Conservation (phyloP, 2,329 filamentous ascomycete genomes). For the Lasiodiplodia sp. region DNA sequence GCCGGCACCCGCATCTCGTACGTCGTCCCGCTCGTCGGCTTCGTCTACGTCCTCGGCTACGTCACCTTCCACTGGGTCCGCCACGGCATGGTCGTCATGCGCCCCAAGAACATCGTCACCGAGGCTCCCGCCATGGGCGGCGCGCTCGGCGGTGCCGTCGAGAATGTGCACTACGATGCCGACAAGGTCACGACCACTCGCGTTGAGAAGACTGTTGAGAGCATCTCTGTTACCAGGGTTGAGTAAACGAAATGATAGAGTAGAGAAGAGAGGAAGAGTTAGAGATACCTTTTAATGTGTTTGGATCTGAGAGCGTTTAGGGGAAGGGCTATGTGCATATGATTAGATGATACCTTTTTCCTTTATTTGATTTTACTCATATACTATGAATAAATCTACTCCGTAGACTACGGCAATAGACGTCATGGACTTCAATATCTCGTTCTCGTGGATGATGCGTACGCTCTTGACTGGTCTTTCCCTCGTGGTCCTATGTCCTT, state of each 20-base stretch:
- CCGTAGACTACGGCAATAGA: slow-evolving; percentile 12
- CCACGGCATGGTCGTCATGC: slow-evolving; percentile 42
- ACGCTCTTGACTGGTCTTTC: not conserved
- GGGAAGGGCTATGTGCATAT: not conserved
- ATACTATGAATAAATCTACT: slow-evolving; percentile 1
- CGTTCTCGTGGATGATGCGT: not conserved
- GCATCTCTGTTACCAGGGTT: not conserved
- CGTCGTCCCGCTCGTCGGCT: slow-evolving; percentile 54
- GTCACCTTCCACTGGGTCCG: slow-evolving; percentile 43
- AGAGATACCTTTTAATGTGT: not conserved
- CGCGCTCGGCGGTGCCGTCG: slow-evolving; percentile 19
- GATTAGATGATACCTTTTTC: slow-evolving; percentile 18
- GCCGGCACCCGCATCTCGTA: slow-evolving; percentile 52
- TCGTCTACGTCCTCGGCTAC: slow-evolving; percentile 48
- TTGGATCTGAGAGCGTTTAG: not conserved
- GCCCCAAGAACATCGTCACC: slow-evolving; percentile 40
- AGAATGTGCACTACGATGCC: slow-evolving; percentile 28
- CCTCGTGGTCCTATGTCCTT: not conserved
- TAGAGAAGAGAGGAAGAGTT: not conserved
- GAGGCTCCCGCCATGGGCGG: slow-evolving; percentile 35
- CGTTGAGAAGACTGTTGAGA: slow-evolving; percentile 16
- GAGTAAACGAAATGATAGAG: not conserved
- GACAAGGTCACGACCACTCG: slow-evolving; percentile 9
- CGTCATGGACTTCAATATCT: not conserved
- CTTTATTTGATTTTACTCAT: not conserved